Base-by-base conservation (phyloP, 768 basidiomycete species). In the Lactarius hatsudake region DNA sequence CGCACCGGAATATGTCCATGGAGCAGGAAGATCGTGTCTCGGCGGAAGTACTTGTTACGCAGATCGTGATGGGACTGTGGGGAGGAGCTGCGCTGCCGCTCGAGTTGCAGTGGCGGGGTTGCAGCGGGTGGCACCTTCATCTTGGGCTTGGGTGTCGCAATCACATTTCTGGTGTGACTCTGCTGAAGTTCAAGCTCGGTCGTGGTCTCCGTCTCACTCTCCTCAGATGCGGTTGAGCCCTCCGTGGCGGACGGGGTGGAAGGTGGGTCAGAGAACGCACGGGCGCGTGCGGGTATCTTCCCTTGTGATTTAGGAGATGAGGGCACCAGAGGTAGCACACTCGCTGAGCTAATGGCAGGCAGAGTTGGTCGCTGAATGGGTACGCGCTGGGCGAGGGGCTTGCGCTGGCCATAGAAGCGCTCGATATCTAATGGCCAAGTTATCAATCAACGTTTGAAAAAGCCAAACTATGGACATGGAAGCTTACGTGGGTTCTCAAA, bases 401-500 rank as follows among this genome's bases (percentile, higher is more conserved):
- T 96, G 68, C 89, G 89, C 73, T 94, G 86, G 15, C 97, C 97
- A 71, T 99, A 99, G 72, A 91, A 89, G 12, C 96, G 85, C 73
- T 95, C 93, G 68, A 97, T 97, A 75, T 97, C 94, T 96, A 65
- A n/a, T 26, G 1, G n/a, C 28, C 45, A n/a, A 17, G 9, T 7
- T 40, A 34, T 48, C 40, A 59, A 34, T 48, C 40, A 59, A 26
- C 18, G 5, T 58, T 15, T 5, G 23, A 51, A 23, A 28, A 48
- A 23, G 38, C 40, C 28, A 32, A 45, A 30, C 26, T 32, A 59
- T 38, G 10, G 38, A 10, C 15, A 4, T 38, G 48, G 36, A 26
- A 36, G 81, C 93, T 75, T 74, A 96, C 95, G 97, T 69, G 97
- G 96, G 73, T 96, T 98, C 79, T 98, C 97, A 73, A 99, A 98